Evolutionary conservation across 2,329 filamentous ascomycete species (phyloP).

Genomic region (Exophiala lecanii-corni): DNA sequence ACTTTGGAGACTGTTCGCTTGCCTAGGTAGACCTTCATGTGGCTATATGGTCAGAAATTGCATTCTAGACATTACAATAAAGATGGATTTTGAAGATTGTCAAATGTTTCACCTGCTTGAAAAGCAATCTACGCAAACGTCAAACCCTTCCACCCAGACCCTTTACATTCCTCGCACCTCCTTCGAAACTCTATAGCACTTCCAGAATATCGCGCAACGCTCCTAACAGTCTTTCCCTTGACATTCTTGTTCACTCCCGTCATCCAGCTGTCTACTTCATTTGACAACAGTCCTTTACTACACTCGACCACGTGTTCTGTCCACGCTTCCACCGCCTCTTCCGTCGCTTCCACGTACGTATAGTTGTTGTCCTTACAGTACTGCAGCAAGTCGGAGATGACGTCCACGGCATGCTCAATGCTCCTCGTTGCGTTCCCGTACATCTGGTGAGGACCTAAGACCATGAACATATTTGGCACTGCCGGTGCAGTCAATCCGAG

Average conservation of each 20-base stretch:
- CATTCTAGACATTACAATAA: no score
- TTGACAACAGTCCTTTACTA: conserved; percentile 41
- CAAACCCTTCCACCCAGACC: background rate
- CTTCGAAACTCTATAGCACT: conserved; percentile 41
- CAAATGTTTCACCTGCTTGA: no score
- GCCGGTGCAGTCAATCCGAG: conserved; percentile 38
- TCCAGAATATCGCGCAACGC: conserved; percentile 46
- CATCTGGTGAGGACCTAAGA: conserved; percentile 52
- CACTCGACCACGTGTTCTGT: conserved; percentile 48
- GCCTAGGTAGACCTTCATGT: no score
- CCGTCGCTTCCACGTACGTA: conserved; percentile 38
- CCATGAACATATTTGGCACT: conserved; percentile 47
- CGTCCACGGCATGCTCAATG: conserved; percentile 32
- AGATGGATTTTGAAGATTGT: no score
- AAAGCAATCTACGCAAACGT: background rate
- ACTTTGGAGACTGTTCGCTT: no score
- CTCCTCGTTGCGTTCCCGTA: conserved; percentile 24
- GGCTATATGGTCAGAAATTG: no score
- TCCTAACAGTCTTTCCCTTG: conserved; percentile 42
- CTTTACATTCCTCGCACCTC: conserved; percentile 3
- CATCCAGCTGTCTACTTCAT: conserved; percentile 53
- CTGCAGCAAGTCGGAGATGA: conserved; percentile 36
- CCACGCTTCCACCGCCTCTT: conserved; percentile 40
- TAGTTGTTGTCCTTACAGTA: conserved; percentile 28
- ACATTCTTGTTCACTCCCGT: conserved; percentile 53